Conservation (phyloP, 2,329 filamentous ascomycete species). For the Aspergillus luchuensis region DNA sequence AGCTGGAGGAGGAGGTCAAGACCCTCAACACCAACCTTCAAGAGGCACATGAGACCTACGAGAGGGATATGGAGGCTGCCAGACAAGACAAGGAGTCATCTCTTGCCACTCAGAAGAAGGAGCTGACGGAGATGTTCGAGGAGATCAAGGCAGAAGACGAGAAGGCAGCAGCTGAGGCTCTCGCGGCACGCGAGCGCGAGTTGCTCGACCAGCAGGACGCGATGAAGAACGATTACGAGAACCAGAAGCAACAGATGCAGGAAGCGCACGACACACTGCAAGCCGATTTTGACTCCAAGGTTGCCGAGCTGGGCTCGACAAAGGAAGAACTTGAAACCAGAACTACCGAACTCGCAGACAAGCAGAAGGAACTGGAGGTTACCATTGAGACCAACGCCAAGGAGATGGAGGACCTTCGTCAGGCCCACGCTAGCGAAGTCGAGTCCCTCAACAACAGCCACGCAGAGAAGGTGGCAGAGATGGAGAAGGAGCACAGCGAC, state of each 20-base stretch:
- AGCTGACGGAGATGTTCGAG: constrained; percentile 52
- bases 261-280: constrained; percentile 40
- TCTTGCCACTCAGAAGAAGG: constrained; percentile 47
- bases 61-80: constrained; percentile 37
- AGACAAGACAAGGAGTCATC: constrained; percentile 37
- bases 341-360: constrained; percentile 18
- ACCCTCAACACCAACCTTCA: constrained; percentile 41
- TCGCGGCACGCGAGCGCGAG: constrained; percentile 45
- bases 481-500: constrained; percentile 31
- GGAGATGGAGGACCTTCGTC: constrained; percentile 28
- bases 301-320: constrained; percentile 35
- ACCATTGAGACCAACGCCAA: constrained; percentile 30
- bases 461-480: constrained; percentile 27
- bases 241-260: constrained; percentile 42
- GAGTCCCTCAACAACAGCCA: constrained; percentile 29
- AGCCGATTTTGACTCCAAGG: constrained; percentile 38
- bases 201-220: constrained; percentile 44
- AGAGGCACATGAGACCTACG: constrained; percentile 49
- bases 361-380: constrained; percentile 37
- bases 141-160: constrained; percentile 49
- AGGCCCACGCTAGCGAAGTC: constrained; percentile 29
- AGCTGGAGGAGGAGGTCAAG: constrained; percentile 46
- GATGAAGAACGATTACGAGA: constrained; percentile 39
- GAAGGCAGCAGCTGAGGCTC: constrained; percentile 39
- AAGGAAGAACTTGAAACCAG: constrained; percentile 25